Evolutionary conservation across 2,329 filamentous ascomycete species (phyloP), one percentile per base, ranked within the genome.

Genomic region (Fusarium sarcochroum): DNA sequence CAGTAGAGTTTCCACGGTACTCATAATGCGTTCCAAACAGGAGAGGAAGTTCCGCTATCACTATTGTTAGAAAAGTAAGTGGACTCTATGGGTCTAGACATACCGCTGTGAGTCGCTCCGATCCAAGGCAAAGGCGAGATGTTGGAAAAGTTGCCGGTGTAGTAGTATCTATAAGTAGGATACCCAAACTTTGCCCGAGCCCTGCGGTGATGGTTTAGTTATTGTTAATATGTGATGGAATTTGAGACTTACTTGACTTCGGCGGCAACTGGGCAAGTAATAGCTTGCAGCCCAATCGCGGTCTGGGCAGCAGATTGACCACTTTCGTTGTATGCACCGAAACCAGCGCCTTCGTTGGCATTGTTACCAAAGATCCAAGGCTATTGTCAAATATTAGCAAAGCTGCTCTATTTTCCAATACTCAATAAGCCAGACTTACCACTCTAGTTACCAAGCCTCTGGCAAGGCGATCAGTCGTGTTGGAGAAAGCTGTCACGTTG

Each of bases 361-460:
- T 71, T 44, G n/a, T 62, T 62, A 3, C 58, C 58, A 32, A 62
- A 62, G 6, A 62, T 62, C 57, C 58, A 62, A 6, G 58, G 58
- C 58, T 62, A 17, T 11, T 1, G 4, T 1, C 13, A 3, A 9
- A 3, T 17, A 4, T 58, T 9, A 58, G 41, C 21, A 2, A 32
- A 8, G 2, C 6, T 1, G 7, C 14, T 6, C 3, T 1, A 2
- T 5, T 7, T 3, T 15, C 3, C 6, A 35, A 17, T 35, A 1
- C 4, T 8, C 4, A 5, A 18, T 0, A 15, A 8, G 1, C 4
- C 1, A 4, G 1, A 18, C 58, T 9, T 20, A 62, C 58, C 7
- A 62, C 47, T 62, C 10, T 54, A 5, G 58, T 62, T 0, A 62
- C 57, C 9, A 62, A 15, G 7, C 58, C 58, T 25, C 15, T 37